These are phyloP conservation scores for Quercus rubra DNA, from an alignment of 306 rosid species.

Conservation along the genomic window DNA sequence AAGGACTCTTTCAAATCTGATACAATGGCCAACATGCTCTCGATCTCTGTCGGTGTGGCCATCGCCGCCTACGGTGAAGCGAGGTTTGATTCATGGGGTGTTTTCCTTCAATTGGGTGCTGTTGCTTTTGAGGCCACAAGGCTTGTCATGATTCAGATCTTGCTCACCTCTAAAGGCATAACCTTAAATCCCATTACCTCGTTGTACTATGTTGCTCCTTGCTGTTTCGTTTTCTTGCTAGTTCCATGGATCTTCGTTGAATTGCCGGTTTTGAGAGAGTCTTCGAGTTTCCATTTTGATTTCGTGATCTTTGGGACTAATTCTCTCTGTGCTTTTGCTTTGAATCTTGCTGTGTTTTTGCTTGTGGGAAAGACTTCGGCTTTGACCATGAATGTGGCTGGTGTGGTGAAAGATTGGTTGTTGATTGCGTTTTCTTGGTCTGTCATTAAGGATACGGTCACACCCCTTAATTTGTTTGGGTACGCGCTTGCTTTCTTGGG, in stretches of 20 bases:
- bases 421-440: constrained; percentile 88
- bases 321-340: constrained; percentile 72
- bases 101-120: constrained; percentile 69
- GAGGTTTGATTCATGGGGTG: constrained; percentile 73
- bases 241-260: constrained; percentile 79
- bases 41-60: constrained; percentile 80
- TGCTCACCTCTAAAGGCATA: constrained; percentile 82
- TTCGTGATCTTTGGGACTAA: constrained; percentile 65
- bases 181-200: constrained; percentile 81
- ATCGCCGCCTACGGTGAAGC: constrained; percentile 91
- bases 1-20: constrained; percentile 62
- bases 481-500: constrained; percentile 82
- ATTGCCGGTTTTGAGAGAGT: constrained; percentile 53
- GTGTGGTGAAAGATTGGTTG: constrained; percentile 88
- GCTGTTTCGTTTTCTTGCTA: constrained; percentile 57
- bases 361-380: constrained; percentile 90
- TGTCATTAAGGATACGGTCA: constrained; percentile 80
- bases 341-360: constrained; percentile 78
- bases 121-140: constrained; percentile 86
- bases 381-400: constrained; percentile 89
- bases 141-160: constrained; percentile 81
- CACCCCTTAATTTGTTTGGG: constrained; percentile 74
- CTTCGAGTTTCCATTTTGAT: constrained; percentile 64
- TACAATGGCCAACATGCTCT: constrained; percentile 79
- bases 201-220: constrained; percentile 75